A percentile compares a stretch with the other conserved stretches of the same genome.
phyloP scores from a whole-genome alignment of 2,329 filamentous ascomycete species.

The Falciphora oryzae region DNA sequence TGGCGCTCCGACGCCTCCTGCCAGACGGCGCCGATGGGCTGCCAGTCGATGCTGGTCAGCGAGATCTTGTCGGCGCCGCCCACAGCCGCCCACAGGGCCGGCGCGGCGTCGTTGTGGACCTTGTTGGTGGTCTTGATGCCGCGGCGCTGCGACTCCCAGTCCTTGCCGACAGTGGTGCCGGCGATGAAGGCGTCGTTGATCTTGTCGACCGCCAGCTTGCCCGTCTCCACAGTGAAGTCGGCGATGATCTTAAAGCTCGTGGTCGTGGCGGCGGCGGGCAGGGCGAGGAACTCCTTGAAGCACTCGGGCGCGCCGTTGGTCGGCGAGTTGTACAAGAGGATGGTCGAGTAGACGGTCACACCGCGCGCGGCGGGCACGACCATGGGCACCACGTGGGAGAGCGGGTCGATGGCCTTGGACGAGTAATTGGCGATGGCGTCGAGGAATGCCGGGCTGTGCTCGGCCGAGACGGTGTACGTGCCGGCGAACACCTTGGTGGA shows the following conservation, averaged over 20 bases:
- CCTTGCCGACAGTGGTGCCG: constrained; percentile 11
- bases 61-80: constrained; percentile 22
- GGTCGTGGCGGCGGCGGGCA: background rate
- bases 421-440: constrained; percentile 40
- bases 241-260: background rate
- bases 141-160: constrained; percentile 11
- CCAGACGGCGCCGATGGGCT: constrained; percentile 4
- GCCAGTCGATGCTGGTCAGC: constrained; percentile 23
- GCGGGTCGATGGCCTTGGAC: constrained; percentile 31
- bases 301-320: background rate
- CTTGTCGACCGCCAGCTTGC: background rate
- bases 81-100: background rate
- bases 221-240: background rate
- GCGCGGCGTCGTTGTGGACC: constrained; percentile 12
- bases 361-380: constrained; percentile 46
- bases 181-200: constrained; percentile 3
- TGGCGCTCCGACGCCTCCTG: background rate
- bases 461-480: constrained; percentile 41
- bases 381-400: constrained; percentile 20
- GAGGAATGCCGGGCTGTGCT: constrained; percentile 32
- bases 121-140: constrained; percentile 9
- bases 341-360: constrained; percentile 27
- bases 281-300: background rate
- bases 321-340: constrained; percentile 4
- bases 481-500: constrained; percentile 47